A percentile compares a stretch with the other conserved stretches of the same genome.
phyloP scores from a whole-genome alignment of 2,329 filamentous ascomycete species.

The Cyphellophora attinorum region DNA sequence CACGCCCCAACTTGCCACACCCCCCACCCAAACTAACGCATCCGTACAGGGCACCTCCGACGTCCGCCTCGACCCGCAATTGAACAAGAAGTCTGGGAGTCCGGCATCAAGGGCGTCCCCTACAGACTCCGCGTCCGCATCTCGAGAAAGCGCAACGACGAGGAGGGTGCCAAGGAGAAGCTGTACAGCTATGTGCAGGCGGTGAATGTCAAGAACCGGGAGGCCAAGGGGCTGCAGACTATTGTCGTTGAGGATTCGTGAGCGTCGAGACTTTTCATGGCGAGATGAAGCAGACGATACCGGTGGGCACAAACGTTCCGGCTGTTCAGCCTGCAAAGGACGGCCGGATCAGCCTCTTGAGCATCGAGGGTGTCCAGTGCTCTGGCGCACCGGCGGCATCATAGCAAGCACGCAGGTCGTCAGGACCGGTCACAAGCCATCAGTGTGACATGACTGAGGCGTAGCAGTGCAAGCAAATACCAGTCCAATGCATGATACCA shows the following conservation, averaged over 20 bases:
- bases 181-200: conserved; percentile 99
- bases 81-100: conserved; percentile 99
- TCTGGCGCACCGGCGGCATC: too few species aligned
- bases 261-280: too few species aligned
- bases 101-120: conserved; percentile 96
- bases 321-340: not conserved
- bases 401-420: too few species aligned
- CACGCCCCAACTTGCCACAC: conserved; percentile 3
- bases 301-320: conserved; percentile 7
- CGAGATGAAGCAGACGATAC: too few species aligned
- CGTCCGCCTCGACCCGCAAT: conserved; percentile 93
- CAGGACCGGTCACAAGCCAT: too few species aligned
- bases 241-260: conserved; percentile 67
- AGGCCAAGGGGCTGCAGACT: conserved; percentile 94
- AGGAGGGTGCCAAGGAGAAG: conserved; percentile 99
- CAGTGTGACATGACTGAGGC: too few species aligned
- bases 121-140: conserved; percentile 97
- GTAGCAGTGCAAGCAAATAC: too few species aligned
- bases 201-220: conserved; percentile 80
- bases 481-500: too few species aligned
- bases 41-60: conserved; percentile 73
- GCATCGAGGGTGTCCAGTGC: not conserved
- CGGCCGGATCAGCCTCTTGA: too few species aligned
- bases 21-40: not conserved
- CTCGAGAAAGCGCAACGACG: conserved; percentile 99